Evolutionary conservation across 768 basidiomycete genomes (phyloP).

Genomic region (Leccinum obscurum): DNA sequence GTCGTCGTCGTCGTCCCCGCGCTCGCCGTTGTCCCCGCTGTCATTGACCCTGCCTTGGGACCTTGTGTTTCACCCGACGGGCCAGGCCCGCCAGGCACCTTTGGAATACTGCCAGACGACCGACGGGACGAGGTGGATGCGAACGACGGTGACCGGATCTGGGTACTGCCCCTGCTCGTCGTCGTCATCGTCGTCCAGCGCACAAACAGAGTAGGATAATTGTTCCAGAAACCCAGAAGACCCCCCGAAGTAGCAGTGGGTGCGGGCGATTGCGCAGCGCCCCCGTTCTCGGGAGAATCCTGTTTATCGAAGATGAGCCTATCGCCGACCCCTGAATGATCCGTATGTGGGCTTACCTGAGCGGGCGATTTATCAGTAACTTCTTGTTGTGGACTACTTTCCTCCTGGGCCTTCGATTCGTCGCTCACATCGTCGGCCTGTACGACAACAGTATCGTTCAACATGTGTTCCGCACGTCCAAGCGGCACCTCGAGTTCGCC

Average conservation of each 20-base stretch:
- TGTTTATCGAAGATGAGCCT: constrained; percentile 3
- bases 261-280: constrained; percentile 17
- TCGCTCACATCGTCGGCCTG: constrained; percentile 14
- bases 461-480: constrained; percentile 58
- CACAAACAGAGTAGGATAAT: constrained; percentile 57
- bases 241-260: constrained; percentile 36
- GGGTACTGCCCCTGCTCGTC: constrained; percentile 25
- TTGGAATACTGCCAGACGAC: constrained; percentile 24
- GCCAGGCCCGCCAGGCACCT: constrained; percentile 39
- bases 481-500: constrained; percentile 60
- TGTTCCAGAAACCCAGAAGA: constrained; percentile 59
- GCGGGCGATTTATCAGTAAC: constrained; percentile 16
- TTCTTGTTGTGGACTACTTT: constrained; percentile 21
- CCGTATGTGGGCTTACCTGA: constrained; percentile 21
- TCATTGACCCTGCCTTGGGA: not conserved
- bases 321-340: not conserved
- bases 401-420: constrained; percentile 19
- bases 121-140: constrained; percentile 18
- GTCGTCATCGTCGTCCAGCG: constrained; percentile 41
- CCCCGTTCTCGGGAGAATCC: constrained; percentile 30
- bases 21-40: not conserved
- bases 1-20: constrained; percentile 1
- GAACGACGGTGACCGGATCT: constrained; percentile 22
- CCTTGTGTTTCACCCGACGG: constrained; percentile 16
- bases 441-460: constrained; percentile 41